These are phyloP conservation scores for Lithospermum erythrorhizon DNA, from an alignment of 257 asterid genomes.

Conservation along the genomic window DNA sequence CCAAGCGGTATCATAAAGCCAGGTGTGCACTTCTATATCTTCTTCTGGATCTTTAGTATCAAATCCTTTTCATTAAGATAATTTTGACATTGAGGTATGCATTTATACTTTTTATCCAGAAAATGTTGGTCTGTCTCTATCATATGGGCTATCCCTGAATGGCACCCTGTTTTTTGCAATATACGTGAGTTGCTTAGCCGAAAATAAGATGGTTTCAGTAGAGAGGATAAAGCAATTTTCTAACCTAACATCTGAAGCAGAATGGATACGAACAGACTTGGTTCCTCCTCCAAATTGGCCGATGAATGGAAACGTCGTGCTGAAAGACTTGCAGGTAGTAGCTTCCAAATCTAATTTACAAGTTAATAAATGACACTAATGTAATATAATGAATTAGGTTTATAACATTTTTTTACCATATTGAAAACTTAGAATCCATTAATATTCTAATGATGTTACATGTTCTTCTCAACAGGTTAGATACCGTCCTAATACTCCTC, in stretches of 20 bases:
- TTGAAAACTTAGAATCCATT: neutral
- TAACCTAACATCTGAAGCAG: conserved; percentile 73
- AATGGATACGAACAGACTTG: conserved; percentile 53
- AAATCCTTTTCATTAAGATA: neutral
- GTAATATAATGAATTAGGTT: neutral
- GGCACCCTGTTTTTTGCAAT: conserved; percentile 51
- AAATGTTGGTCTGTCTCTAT: conserved; percentile 76
- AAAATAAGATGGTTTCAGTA: conserved; percentile 90
- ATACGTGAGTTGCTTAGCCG: conserved; percentile 70
- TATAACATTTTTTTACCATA: neutral
- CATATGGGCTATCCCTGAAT: conserved; percentile 84
- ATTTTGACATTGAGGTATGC: neutral
- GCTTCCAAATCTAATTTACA: neutral
- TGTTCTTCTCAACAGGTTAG: conserved; percentile 45
- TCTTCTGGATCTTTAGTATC: neutral
- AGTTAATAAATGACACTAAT: no score
- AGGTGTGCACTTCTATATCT: conserved; percentile 26
- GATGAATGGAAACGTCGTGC: conserved; percentile 51
- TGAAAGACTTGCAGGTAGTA: conserved; percentile 49
- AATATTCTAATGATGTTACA: neutral
- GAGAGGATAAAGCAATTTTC: conserved; percentile 93
- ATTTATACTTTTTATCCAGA: conserved; percentile 35
- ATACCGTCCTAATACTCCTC: conserved; percentile 82
- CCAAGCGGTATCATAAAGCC: conserved; percentile 95
- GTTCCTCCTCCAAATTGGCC: conserved; percentile 84